Evolutionary conservation across 78 protist species (phyloP).

Genomic region (Speleostelium caveatum): DNA sequence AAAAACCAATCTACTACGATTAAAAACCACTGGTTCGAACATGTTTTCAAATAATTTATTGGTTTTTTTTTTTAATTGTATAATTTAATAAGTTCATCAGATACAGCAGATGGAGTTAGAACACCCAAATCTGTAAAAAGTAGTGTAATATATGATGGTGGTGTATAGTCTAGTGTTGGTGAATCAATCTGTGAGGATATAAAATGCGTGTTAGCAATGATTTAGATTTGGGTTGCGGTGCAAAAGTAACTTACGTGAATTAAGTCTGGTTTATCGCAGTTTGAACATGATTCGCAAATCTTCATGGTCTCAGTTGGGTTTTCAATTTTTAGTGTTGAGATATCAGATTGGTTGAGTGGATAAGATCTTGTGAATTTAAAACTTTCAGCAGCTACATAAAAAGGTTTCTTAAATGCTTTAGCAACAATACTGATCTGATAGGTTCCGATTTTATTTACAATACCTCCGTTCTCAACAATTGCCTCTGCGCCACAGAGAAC

Average conservation of each 20-base stretch:
- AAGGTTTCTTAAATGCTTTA: constrained; percentile 89
- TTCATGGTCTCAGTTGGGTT: constrained; percentile 7
- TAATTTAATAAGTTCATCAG: constrained; percentile 96
- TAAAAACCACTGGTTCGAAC: too few relatives aligned
- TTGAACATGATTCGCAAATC: constrained; percentile 43
- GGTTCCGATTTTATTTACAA: constrained; percentile 95
- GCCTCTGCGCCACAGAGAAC: constrained; percentile 98
- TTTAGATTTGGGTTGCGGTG: constrained; percentile 19
- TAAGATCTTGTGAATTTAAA: constrained; percentile 96
- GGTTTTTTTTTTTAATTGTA: constrained; percentile 74
- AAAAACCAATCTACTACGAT: too few relatives aligned
- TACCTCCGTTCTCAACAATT: constrained; percentile 99
- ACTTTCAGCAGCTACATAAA: constrained; percentile 97
- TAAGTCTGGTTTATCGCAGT: constrained; percentile 37
- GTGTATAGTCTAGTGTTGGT: constrained; percentile 97
- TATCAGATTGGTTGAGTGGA: constrained; percentile 93
- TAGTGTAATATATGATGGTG: constrained; percentile 94
- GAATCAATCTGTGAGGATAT: constrained; percentile 46
- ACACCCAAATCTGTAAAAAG: constrained; percentile 99
- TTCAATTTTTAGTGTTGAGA: constrained; percentile 63
- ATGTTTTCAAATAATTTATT: too few relatives aligned
- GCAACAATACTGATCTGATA: constrained; percentile 94
- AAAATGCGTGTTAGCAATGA: neutral
- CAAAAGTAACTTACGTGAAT: constrained; percentile 19
- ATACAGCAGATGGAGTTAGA: constrained; percentile 98